Percentiles rank a stretch among this genome's conserved stretches.
Conservation (phyloP, 2,329 filamentous ascomycete genomes). For the Cylindrodendrum hubeiense region DNA sequence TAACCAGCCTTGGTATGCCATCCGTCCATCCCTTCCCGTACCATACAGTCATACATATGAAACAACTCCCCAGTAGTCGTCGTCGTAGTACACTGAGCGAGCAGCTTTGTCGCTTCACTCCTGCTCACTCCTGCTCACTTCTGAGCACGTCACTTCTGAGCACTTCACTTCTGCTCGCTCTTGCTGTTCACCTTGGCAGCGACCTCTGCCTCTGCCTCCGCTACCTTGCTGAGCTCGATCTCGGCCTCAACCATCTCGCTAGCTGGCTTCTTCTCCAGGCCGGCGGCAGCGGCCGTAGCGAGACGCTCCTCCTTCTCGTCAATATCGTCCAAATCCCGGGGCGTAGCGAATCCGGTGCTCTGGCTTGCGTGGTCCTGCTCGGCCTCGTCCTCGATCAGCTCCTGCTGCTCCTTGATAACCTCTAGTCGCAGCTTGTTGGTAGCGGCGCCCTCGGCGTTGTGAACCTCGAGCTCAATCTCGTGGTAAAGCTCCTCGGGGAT, state of each 20-base stretch:
- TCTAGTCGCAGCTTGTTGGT: constrained; percentile 99
- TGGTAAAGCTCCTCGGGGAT: constrained; percentile 99
- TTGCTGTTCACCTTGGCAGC: constrained; percentile 45
- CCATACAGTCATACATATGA: constrained; percentile 49
- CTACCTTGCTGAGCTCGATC: constrained; percentile 55
- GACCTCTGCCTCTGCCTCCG: constrained; percentile 40
- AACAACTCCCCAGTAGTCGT: constrained; percentile 36
- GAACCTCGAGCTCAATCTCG: constrained; percentile 98
- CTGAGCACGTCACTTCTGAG: constrained; percentile 40
- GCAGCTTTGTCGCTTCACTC: constrained; percentile 30
- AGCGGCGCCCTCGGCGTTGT: constrained; percentile 94
- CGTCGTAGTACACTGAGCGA: constrained; percentile 41
- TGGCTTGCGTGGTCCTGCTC: constrained; percentile 88
- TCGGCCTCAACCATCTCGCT: constrained; percentile 69
- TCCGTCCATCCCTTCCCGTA: constrained; percentile 43
- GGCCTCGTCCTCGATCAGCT: constrained; percentile 97
- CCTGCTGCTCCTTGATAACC: constrained; percentile 97
- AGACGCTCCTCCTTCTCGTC: constrained; percentile 90
- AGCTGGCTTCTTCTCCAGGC: constrained; percentile 61
- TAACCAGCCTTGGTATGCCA: constrained; percentile 26
- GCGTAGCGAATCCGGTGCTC: constrained; percentile 78
- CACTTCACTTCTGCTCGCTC: constrained; percentile 48
- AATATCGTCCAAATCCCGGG: constrained; percentile 90
- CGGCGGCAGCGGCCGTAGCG: constrained; percentile 62
- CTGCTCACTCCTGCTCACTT: constrained; percentile 48